A percentile compares a stretch with the other conserved stretches of the same genome.
Evolutionary conservation across 2,329 filamentous ascomycete genomes (phyloP).

Genomic region (Delphinella strobiligena): DNA sequence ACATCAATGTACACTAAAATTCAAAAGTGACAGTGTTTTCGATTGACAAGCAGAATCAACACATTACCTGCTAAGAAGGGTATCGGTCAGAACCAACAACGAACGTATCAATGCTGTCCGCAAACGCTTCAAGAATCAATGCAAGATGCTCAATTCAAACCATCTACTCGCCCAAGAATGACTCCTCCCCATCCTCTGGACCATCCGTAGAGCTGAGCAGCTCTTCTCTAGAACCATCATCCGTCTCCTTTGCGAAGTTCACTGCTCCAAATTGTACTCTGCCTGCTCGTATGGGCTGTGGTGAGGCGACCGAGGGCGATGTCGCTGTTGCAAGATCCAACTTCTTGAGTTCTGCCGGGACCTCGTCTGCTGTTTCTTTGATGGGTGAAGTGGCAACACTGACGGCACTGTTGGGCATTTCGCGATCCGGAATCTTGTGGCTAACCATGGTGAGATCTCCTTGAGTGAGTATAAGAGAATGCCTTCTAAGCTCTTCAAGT

Average conservation of each 20-base stretch:
- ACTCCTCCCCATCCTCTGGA: not conserved
- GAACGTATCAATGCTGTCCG: too few relatives aligned
- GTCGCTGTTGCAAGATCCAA: not conserved
- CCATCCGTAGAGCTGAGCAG: conserved; percentile 6
- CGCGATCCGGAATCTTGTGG: conserved; percentile 16
- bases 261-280: conserved; percentile 4
- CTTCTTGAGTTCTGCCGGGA: too few relatives aligned
- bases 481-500: conserved; percentile 35
- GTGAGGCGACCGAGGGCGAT: not conserved
- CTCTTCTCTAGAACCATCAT: not conserved
- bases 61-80: too few relatives aligned
- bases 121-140: too few relatives aligned
- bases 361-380: not conserved
- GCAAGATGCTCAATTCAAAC: too few relatives aligned
- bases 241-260: not conserved
- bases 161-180: not conserved
- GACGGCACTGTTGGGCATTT: conserved; percentile 16
- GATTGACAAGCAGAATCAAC: too few relatives aligned
- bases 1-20: too few relatives aligned
- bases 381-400: not conserved
- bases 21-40: too few relatives aligned
- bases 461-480: conserved; percentile 26
- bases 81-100: too few relatives aligned
- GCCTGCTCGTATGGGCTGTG: not conserved
- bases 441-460: conserved; percentile 18